Conservation (phyloP, 441 rosid genomes). For the Dalechampia spathulata region DNA sequence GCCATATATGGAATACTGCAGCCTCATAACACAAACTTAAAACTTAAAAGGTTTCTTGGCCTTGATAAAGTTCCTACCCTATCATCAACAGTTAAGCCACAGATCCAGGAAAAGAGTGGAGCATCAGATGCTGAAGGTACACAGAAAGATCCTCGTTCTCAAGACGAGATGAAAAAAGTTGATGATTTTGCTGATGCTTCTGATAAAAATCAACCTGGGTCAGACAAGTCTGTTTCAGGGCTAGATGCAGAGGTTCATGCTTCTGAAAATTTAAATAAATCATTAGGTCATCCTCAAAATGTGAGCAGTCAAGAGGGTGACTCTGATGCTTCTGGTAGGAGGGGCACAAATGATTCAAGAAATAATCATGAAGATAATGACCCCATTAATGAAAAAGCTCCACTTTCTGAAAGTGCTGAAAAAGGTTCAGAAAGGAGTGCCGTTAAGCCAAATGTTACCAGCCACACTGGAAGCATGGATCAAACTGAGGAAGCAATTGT, state of each 20-base stretch:
- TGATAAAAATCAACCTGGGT: constrained; percentile 24
- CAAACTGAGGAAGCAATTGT: constrained; percentile 26
- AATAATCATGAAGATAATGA: constrained; percentile 32
- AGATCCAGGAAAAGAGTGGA: constrained; percentile 32
- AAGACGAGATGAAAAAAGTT: constrained; percentile 34
- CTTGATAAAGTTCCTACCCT: constrained; percentile 32
- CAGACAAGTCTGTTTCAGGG: constrained; percentile 28
- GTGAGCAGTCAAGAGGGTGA: constrained; percentile 32
- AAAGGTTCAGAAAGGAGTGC: constrained; percentile 29
- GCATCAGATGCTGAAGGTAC: constrained; percentile 24
- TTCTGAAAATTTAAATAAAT: constrained; percentile 31
- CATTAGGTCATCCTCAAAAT: constrained; percentile 29
- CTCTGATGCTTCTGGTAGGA: constrained; percentile 27
- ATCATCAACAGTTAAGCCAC: constrained; percentile 30
- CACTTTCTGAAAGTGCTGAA: constrained; percentile 31
- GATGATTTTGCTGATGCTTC: constrained; percentile 36
- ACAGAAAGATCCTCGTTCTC: constrained; percentile 30
- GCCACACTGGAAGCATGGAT: constrained; percentile 31
- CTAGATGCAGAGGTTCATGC: constrained; percentile 31
- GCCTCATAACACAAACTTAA: constrained; percentile 45
- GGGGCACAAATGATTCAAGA: constrained; percentile 32
- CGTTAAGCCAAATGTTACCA: constrained; percentile 22
- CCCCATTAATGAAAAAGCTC: constrained; percentile 32
- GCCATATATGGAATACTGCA: constrained; percentile 60
- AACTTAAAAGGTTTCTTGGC: constrained; percentile 39